These are phyloP conservation scores for Gilbertella persicaria DNA, from an alignment of 371 early-diverging fungal genomes.

Conservation along the genomic window DNA sequence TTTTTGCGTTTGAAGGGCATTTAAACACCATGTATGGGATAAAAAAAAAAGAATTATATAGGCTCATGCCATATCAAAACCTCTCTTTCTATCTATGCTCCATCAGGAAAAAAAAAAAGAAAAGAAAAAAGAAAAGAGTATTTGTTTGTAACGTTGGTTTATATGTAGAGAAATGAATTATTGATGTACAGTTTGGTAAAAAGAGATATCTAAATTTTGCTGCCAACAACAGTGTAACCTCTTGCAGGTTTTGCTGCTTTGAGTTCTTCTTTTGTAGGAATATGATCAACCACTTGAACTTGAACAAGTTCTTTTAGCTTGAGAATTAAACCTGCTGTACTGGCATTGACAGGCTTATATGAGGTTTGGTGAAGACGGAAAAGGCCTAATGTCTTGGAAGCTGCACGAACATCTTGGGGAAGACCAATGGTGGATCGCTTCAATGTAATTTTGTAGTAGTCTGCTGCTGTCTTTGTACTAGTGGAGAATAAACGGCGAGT, in stretches of 20 bases:
- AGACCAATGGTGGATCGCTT: slow-evolving; percentile 65
- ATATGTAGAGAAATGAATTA: too few relatives aligned
- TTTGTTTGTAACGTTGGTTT: too few relatives aligned
- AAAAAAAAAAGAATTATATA: too few relatives aligned
- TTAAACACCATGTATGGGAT: too few relatives aligned
- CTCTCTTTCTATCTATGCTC: too few relatives aligned
- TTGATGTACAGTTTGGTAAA: too few relatives aligned
- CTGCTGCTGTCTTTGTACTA: slow-evolving; percentile 29
- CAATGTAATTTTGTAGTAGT: slow-evolving; percentile 61
- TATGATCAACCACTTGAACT: slow-evolving; percentile 64
- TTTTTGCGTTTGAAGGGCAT: too few relatives aligned
- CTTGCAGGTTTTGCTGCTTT: slow-evolving; percentile 44
- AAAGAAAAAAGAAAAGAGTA: too few relatives aligned
- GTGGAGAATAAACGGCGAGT: slow-evolving; percentile 37
- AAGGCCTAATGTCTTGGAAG: slow-evolving; percentile 61
- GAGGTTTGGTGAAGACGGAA: slow-evolving; percentile 57
- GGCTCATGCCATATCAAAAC: too few relatives aligned
- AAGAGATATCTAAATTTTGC: slow-evolving; percentile 34
- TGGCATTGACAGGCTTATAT: slow-evolving; percentile 62
- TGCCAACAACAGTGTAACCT: slow-evolving; percentile 63
- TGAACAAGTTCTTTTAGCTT: slow-evolving; percentile 81
- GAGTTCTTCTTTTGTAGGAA: slow-evolving; percentile 46
- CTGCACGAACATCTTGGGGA: slow-evolving; percentile 51
- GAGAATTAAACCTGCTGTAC: slow-evolving; percentile 74
- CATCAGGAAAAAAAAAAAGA: too few relatives aligned